Evolutionary conservation across 2,329 filamentous ascomycete genomes (phyloP).

Genomic region (Talaromyces sp.): DNA sequence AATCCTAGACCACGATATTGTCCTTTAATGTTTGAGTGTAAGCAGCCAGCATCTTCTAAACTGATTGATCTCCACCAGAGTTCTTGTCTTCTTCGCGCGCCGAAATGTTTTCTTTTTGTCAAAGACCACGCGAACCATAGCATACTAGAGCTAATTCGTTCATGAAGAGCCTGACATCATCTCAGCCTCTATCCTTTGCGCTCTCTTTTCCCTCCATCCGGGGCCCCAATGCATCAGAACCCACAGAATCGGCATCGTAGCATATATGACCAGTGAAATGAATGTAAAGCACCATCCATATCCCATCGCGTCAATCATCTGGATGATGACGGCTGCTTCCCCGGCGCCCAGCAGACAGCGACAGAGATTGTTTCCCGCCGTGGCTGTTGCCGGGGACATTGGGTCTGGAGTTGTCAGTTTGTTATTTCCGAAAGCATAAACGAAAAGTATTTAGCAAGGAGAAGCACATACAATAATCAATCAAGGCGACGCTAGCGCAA

Average conservation of each 20-base stretch:
- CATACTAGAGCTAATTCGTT: background rate
- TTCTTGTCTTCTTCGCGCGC: no score
- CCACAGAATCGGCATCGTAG: constrained; percentile 40
- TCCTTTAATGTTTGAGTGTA: no score
- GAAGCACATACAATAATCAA: background rate
- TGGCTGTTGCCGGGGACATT: constrained; percentile 37
- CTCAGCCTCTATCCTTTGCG: background rate
- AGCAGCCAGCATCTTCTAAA: no score
- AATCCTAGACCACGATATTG: no score
- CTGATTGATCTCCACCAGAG: no score
- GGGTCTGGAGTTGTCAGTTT: background rate
- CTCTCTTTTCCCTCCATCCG: constrained; percentile 29
- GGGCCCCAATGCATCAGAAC: constrained; percentile 41
- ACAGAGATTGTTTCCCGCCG: constrained; percentile 44
- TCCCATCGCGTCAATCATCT: constrained; percentile 36
- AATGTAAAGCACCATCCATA: constrained; percentile 37
- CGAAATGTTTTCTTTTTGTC: no score
- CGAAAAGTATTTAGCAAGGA: no score
- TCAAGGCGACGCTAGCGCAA: background rate
- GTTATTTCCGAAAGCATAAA: no score
- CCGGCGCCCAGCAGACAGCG: constrained; percentile 45
- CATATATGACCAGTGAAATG: constrained; percentile 38
- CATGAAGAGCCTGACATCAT: background rate
- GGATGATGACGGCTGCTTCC: constrained; percentile 40
- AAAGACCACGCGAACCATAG: no score